phyloP scores from a whole-genome alignment of 768 basidiomycete species.

The Boletus subparvulus region DNA sequence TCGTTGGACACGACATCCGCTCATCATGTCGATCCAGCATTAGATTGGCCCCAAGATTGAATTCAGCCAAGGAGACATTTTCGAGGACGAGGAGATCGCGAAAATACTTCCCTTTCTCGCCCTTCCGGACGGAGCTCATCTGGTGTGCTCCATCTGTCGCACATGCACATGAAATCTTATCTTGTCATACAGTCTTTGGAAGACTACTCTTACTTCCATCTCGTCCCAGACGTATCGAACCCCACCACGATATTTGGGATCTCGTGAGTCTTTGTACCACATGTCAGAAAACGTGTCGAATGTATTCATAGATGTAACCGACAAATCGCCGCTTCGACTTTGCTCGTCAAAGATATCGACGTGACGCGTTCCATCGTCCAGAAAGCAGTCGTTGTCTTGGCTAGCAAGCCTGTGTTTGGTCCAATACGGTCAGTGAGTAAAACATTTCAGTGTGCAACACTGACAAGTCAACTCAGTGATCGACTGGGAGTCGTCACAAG shows the following conservation, averaged over 20 bases:
- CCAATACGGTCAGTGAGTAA: slow-evolving; percentile 68
- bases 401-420: slow-evolving; percentile 88
- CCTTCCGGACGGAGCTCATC: slow-evolving; percentile 94
- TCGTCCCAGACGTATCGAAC: slow-evolving; percentile 68
- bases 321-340: slow-evolving; percentile 78
- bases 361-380: slow-evolving; percentile 96
- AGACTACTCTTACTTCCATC: slow-evolving; percentile 96
- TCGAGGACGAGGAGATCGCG: slow-evolving; percentile 80
- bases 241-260: slow-evolving; percentile 93
- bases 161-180: slow-evolving; percentile 10
- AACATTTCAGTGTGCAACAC: not conserved
- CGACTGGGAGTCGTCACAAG: slow-evolving; percentile 93
- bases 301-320: slow-evolving; percentile 74
- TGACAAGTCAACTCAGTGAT: slow-evolving; percentile 53
- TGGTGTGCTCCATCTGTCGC: slow-evolving; percentile 45
- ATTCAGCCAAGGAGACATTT: slow-evolving; percentile 73
- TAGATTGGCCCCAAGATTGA: slow-evolving; percentile 94
- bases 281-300: not conserved
- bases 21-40: slow-evolving; percentile 14
- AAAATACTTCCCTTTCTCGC: slow-evolving; percentile 93
- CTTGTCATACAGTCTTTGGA: slow-evolving; percentile 41
- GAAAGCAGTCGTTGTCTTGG: slow-evolving; percentile 94
- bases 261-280: slow-evolving; percentile 50
- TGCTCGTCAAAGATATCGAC: slow-evolving; percentile 77
- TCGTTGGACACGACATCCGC: not conserved